Base-by-base conservation (phyloP, 2,329 filamentous ascomycete genomes). In the Alternaria consortialis region DNA sequence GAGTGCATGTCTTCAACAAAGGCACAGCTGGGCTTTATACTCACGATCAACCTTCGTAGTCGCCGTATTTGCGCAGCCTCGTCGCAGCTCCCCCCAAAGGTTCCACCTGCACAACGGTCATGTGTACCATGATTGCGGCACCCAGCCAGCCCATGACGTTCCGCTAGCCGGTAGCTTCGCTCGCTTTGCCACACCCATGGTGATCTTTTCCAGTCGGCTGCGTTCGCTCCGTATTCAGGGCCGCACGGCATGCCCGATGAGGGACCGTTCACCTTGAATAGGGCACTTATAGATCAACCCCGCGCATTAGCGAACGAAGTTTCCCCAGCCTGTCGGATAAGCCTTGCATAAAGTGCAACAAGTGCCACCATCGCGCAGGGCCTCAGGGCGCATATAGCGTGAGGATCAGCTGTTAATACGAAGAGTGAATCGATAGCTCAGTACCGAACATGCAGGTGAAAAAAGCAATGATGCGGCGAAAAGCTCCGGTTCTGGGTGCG, bases 201-300 rank as follows among this genome's bases (percentile, higher is more conserved):
- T 59, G 42, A 56, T 46, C 29, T 34, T 23, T 40, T 42, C 37
- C 39, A 44, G 17, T 29, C 48, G 25, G 32, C 9, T 56, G 51
- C 43, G n/a, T 31, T 40, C 32, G 34, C 42, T 31, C 58, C 59
- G 60, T 56, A 60, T 58, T 56, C 50, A 51, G 54, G 36, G 58
- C 46, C 46, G 32, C 53, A 48, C 52, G 44, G 53, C 55, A 48
- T 56, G 54, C 51, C 46, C 32, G 39, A 57, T 57, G 51, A 47
- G 54, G 61, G 39, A 57, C 53, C 29, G 44, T 46, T 25, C 37
- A 34, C 12, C 56, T 48, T 25, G 20, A 63, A 58, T 48, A 55
- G 58, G 70, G 53, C 48, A 60, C 56, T 64, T 47, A 67, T 68
- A 71, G 57, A 62, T 62, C 56, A 56, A 54, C 60, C 47, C 32